Conservation (phyloP, 2,329 filamentous ascomycete species). For the Pseudogymnoascus sp. region DNA sequence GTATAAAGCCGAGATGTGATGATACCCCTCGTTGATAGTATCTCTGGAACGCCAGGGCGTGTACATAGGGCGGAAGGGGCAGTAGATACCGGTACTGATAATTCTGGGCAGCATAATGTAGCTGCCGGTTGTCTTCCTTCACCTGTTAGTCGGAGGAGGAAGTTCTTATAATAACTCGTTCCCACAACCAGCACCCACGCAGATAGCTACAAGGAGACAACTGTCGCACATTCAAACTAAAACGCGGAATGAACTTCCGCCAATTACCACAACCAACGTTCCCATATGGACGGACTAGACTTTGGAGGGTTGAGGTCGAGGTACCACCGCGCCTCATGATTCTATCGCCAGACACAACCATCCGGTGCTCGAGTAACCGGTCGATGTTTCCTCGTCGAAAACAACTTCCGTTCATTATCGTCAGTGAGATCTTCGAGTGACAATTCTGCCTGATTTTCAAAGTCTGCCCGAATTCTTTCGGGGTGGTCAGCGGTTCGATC, state of each 20-base stretch:
- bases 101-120: neutral
- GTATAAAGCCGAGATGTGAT: neutral
- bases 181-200: neutral
- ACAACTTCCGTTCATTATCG: slow-evolving; percentile 15
- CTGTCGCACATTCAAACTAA: neutral
- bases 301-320: neutral
- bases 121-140: neutral
- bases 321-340: neutral
- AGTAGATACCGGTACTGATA: neutral
- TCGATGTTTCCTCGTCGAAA: slow-evolving; percentile 13
- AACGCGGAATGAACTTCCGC: neutral
- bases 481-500: slow-evolving; percentile 11
- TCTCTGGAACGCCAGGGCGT: neutral
- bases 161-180: neutral
- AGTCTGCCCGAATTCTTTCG: slow-evolving; percentile 14
- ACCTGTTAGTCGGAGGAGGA: neutral
- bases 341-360: slow-evolving; percentile 12
- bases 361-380: slow-evolving; percentile 8
- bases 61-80: neutral
- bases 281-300: neutral
- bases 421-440: slow-evolving; percentile 16
- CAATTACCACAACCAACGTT: neutral
- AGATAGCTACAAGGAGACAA: neutral
- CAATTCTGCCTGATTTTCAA: slow-evolving; percentile 14
- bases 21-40: neutral